Evolutionary conservation across 768 basidiomycete genomes (phyloP).

Genomic region (Coprinopsis marcescibilis): DNA sequence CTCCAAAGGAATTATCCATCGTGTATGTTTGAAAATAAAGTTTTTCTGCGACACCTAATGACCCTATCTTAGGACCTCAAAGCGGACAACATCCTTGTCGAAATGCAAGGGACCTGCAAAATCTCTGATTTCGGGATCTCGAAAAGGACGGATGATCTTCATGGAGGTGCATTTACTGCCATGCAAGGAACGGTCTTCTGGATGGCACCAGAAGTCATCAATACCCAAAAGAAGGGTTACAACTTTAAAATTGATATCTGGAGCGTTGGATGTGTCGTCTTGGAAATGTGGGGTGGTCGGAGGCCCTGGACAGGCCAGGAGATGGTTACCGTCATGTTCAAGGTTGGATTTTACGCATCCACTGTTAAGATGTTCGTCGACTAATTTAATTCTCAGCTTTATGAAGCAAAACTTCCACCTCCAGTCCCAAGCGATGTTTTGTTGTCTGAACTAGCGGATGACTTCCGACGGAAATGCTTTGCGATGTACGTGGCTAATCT

Average conservation of each 20-base stretch:
- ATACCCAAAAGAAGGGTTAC: constrained; percentile 70
- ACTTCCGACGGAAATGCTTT: constrained; percentile 87
- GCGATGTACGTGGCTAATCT: constrained; percentile 57
- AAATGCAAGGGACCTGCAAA: constrained; percentile 88
- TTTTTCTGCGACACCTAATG: constrained; percentile 2
- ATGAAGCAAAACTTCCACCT: constrained; percentile 77
- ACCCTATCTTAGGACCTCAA: constrained; percentile 71
- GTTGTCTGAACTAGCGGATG: constrained; percentile 69
- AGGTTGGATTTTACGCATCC: constrained; percentile 43
- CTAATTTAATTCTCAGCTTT: constrained; percentile 50
- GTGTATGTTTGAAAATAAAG: constrained; percentile 48
- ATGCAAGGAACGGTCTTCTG: constrained; percentile 93
- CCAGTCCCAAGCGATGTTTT: constrained; percentile 86
- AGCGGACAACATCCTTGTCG: constrained; percentile 98
- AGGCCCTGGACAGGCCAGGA: constrained; percentile 82
- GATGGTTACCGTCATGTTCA: constrained; percentile 68
- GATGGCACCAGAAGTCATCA: constrained; percentile 91
- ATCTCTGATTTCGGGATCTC: constrained; percentile 98
- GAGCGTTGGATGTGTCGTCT: constrained; percentile 88
- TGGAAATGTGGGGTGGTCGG: constrained; percentile 95
- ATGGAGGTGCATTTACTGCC: constrained; percentile 52
- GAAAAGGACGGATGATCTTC: constrained; percentile 68
- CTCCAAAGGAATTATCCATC: constrained; percentile 84
- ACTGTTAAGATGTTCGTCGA: background rate
- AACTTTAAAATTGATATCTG: constrained; percentile 95